Evolutionary conservation across 2,329 filamentous ascomycete species (phyloP), one percentile per base, ranked within the genome.

Genomic region (Phialophora expanda): DNA sequence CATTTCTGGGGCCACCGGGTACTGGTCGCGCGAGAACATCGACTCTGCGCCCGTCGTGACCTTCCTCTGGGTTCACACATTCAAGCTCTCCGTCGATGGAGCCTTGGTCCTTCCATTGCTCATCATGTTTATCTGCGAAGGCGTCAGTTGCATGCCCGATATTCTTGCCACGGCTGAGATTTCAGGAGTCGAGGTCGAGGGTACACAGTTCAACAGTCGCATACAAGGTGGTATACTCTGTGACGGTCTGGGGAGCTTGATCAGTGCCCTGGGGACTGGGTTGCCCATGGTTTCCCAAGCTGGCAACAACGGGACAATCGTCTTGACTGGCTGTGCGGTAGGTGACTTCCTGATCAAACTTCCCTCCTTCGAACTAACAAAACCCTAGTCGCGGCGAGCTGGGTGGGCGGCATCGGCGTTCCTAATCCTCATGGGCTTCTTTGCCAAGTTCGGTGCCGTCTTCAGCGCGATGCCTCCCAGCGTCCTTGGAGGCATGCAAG

Each of bases 251-350:
- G 92, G 91, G 73, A 90, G 91, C 41, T 80, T 92, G 69, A 80
- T 94, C 17, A 90, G 90, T 17, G 90, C 88, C 0, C 84, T 95
- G 34, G 90, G 88, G 80, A 94, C 91, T 56, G 90, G 92, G 71
- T 91, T 90, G 0, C 90, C 91, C 32, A 91, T 93, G 86, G 89
- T 87, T 1, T 90, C 88, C 0, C 93, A 93, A 71, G 91, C 91
- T 0, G 90, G 93, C 76, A 94, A 94, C 80, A 93, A 94, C 75
- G 91, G 91, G 41, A 90, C 94, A 59, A 93, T 95, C 67, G 89
- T 91, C 0, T 82, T 95, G 53, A 95, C 91, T 0, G 85, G 90
- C 17, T 94, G 91, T 75, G 91, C 91, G 0, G 74, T 75, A 70
- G 53, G 73, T 66, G 44, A 51, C 30, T 38, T 53, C 22, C 44